These are phyloP conservation scores for Metarhizium brunneum DNA, from an alignment of 2,329 filamentous ascomycete species.

Conservation along the genomic window DNA sequence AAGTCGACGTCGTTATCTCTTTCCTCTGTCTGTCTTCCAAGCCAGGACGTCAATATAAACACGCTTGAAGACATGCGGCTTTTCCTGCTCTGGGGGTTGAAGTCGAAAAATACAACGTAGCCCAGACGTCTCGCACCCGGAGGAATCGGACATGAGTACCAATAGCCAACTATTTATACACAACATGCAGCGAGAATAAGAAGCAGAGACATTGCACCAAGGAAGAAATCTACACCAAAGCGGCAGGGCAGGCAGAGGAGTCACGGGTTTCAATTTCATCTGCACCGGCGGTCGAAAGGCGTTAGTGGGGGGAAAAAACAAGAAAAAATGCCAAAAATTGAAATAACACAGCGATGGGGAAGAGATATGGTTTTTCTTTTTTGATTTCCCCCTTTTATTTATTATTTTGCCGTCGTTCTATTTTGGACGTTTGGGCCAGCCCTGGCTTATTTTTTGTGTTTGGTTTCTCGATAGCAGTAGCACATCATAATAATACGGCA, in stretches of 20 bases:
- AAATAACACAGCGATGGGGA: not conserved
- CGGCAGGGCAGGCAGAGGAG: not conserved
- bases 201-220: not conserved
- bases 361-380: not conserved
- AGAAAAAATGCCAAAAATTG: constrained; percentile 6
- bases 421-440: constrained; percentile 8
- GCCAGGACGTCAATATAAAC: not conserved
- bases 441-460: constrained; percentile 1
- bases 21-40: not conserved
- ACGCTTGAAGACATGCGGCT: not conserved
- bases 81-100: not conserved
- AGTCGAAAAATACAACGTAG: not conserved
- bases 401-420: constrained; percentile 2
- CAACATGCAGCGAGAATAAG: not conserved
- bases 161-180: not conserved
- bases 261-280: not conserved
- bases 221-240: not conserved
- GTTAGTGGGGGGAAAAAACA: constrained; percentile 14
- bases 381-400: constrained; percentile 6
- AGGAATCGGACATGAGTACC: not conserved
- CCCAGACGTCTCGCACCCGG: not conserved
- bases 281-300: constrained; percentile 7
- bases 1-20: not conserved
- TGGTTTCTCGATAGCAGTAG: not conserved
- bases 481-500: not conserved